These are phyloP conservation scores for Usnea hakonensis DNA, from an alignment of 495 filamentous ascomycete species.

Conservation along the genomic window DNA sequence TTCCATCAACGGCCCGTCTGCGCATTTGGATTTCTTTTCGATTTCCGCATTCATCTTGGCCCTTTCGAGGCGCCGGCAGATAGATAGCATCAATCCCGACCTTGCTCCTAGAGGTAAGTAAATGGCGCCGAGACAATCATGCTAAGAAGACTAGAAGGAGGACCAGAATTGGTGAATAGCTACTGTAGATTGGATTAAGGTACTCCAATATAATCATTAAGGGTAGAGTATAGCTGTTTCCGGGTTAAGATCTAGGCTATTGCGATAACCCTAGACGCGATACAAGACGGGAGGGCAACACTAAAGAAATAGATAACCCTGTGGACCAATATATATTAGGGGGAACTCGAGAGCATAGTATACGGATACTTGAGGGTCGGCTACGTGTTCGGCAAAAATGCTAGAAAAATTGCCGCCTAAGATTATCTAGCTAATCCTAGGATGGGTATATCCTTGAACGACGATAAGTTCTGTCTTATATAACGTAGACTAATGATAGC, in stretches of 20 bases:
- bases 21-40: too few species aligned
- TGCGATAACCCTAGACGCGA: neutral
- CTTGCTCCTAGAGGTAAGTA: too few species aligned
- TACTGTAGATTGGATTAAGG: neutral
- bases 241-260: neutral
- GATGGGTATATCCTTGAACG: neutral
- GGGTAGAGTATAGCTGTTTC: neutral
- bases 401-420: neutral
- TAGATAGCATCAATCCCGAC: too few species aligned
- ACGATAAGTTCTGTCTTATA: neutral
- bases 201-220: neutral
- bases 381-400: neutral
- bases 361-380: neutral
- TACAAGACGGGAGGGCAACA: neutral
- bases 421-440: neutral
- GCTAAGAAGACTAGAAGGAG: too few species aligned
- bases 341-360: neutral
- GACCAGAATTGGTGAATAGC: too few species aligned
- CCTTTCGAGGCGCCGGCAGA: too few species aligned
- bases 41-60: too few species aligned
- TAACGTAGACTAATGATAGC: neutral
- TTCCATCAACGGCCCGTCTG: too few species aligned
- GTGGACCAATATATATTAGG: neutral
- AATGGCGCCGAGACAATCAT: too few species aligned
- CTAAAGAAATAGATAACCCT: neutral